Evolutionary conservation across 2,329 filamentous ascomycete genomes (phyloP), one percentile per base, ranked within the genome.

Genomic region (Gyromitra esculenta): DNA sequence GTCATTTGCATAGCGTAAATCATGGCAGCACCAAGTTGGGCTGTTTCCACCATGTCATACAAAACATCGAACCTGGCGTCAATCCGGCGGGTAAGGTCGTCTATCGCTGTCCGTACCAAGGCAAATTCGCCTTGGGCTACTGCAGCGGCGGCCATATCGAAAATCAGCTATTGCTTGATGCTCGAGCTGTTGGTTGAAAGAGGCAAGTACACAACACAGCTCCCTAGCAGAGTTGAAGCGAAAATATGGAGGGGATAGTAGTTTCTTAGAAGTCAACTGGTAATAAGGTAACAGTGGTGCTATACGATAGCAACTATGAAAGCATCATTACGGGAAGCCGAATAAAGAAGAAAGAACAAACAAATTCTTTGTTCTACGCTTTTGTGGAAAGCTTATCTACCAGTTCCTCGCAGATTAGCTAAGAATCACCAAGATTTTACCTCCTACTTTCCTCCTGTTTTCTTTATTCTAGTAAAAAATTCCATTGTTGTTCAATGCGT

Each of bases 311-410:
- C 21, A 15, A 50, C 9, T 13, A 37, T 25, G 43, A 37, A 56
- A 37, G 1, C 9, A 11, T 5, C 21, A n/a, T 39, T 15, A 50
- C 15, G 15, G 15, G 13, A 48, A 48, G 21, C n/a, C 48, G 41
- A 37, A 56, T 72, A 57, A 72, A 57, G 59, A n/a, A 45, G 37
- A 57, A n/a, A 13, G 59, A 57, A 65, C 48, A 65, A 72, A 57
- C 37, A 45, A 1, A 48, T 72, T 37, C 59, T 72, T 72, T 72
- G 69, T 72, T 64, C 59, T 56, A 2, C 13, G 39, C 1, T 43
- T 13, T 35, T 67, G 64, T 57, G 50, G 59, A 48, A 72, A 72
- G 59, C 35, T 54, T 63, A 63, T 64, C 48, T 39, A 45, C 37
- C 50, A 43, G 37, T 37, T 7, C 37, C 15, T 18, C 21, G 18